Evolutionary conservation across 768 basidiomycete species (phyloP).

Genomic region (Erythrobasidium yunnanense): DNA sequence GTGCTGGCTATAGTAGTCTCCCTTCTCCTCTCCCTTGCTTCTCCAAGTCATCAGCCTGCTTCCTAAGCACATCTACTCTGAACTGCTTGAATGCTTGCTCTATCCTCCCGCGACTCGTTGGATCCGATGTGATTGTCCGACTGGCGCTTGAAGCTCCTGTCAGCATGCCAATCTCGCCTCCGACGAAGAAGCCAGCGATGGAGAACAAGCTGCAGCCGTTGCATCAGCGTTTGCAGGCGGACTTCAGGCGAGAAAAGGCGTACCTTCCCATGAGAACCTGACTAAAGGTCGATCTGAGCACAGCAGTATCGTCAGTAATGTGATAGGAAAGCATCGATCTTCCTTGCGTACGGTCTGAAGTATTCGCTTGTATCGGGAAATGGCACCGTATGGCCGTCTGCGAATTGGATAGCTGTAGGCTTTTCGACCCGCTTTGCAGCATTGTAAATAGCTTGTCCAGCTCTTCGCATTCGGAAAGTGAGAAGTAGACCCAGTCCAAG

Average conservation of each 20-base stretch:
- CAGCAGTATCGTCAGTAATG: background rate
- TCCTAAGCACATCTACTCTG: conserved; percentile 9
- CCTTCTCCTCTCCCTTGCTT: background rate
- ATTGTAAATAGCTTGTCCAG: conserved; percentile 1
- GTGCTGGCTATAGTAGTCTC: background rate
- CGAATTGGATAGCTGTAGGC: conserved; percentile 12
- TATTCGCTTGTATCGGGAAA: conserved; percentile 25
- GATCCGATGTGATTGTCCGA: background rate
- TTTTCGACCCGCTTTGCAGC: conserved; percentile 20
- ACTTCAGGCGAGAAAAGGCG: background rate
- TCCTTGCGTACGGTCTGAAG: conserved; percentile 1
- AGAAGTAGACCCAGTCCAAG: conserved; percentile 5
- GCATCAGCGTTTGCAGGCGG: too few species aligned
- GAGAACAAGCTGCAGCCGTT: background rate
- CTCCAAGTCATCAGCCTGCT: background rate
- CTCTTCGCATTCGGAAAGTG: conserved; percentile 5
- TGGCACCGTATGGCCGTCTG: conserved; percentile 18
- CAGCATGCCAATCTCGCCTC: conserved; percentile 19
- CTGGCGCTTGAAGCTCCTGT: background rate
- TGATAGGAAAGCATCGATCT: background rate
- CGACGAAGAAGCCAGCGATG: conserved; percentile 21
- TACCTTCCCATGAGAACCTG: background rate
- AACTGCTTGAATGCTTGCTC: conserved; percentile 15
- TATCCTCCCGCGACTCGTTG: background rate
- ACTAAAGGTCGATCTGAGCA: background rate